These are phyloP conservation scores for Camellia japonica DNA, from an alignment of 148 eudicot species.

Conservation along the genomic window DNA sequence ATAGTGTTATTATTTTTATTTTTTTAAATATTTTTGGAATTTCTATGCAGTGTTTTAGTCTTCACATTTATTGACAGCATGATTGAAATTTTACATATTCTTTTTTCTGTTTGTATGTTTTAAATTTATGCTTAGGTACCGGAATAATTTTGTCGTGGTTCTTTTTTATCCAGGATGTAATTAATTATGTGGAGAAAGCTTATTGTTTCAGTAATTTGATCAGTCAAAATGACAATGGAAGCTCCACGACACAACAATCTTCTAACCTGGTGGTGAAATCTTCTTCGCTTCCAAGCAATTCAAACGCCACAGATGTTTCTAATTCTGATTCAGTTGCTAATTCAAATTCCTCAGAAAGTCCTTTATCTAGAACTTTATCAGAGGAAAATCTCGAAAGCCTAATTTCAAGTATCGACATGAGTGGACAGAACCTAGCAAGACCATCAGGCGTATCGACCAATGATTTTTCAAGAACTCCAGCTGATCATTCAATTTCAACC, in stretches of 20 bases:
- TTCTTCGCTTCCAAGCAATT: conserved; percentile 50
- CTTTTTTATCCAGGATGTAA: conserved; percentile 56
- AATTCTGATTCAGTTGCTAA: conserved; percentile 43
- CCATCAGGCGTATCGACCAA: conserved; percentile 44
- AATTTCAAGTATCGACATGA: conserved; percentile 63
- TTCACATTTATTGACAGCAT: neutral
- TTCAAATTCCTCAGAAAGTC: conserved; percentile 46
- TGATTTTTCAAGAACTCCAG: conserved; percentile 41
- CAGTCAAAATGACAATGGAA: conserved; percentile 63
- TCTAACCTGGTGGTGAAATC: conserved; percentile 47
- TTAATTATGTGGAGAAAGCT: conserved; percentile 67
- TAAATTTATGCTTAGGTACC: neutral
- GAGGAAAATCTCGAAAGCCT: conserved; percentile 77
- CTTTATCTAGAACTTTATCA: conserved; percentile 78
- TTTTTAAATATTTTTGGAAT: neutral
- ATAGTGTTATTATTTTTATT: neutral
- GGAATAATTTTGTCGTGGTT: neutral
- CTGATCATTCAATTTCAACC: conserved; percentile 52
- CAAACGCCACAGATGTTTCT: conserved; percentile 50
- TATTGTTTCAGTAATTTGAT: conserved; percentile 48
- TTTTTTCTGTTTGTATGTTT: neutral
- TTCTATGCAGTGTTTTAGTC: neutral
- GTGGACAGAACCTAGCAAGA: conserved; percentile 58
- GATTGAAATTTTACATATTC: neutral
- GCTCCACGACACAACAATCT: conserved; percentile 48